Evolutionary conservation across 2,329 filamentous ascomycete genomes (phyloP).

Genomic region (Metarhizium album): DNA sequence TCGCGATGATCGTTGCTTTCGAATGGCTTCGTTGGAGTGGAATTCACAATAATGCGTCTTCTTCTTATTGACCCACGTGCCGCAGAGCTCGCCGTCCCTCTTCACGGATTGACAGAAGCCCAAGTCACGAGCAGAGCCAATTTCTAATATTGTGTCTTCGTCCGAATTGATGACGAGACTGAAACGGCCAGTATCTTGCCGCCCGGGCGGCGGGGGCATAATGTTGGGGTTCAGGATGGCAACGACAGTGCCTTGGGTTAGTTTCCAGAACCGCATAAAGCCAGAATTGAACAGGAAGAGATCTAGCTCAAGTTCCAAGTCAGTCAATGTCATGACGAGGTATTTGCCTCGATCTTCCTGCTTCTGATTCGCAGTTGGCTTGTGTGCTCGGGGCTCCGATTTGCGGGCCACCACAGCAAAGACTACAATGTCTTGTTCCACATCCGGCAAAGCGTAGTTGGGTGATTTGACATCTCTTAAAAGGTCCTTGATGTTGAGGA

Average conservation of each 20-base stretch:
- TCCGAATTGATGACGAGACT: slow-evolving; percentile 76
- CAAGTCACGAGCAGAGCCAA: slow-evolving; percentile 75
- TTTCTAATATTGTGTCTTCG: slow-evolving; percentile 80
- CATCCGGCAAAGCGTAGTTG: slow-evolving; percentile 66
- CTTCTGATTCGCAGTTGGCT: slow-evolving; percentile 31
- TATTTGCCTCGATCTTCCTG: slow-evolving; percentile 65
- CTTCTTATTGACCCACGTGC: slow-evolving; percentile 75
- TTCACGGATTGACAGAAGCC: slow-evolving; percentile 79
- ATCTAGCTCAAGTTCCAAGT: slow-evolving; percentile 84
- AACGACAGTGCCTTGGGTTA: slow-evolving; percentile 82
- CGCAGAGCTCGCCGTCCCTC: slow-evolving; percentile 74
- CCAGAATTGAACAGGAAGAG: slow-evolving; percentile 86
- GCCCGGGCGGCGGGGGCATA: slow-evolving; percentile 72
- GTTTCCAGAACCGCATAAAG: slow-evolving; percentile 87
- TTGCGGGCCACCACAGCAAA: slow-evolving; percentile 83
- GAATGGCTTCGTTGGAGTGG: slow-evolving; percentile 73
- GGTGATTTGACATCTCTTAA: slow-evolving; percentile 73
- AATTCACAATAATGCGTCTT: slow-evolving; percentile 90
- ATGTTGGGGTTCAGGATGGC: slow-evolving; percentile 87
- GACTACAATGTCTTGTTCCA: slow-evolving; percentile 82
- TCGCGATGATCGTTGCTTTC: slow-evolving; percentile 52
- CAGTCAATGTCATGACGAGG: slow-evolving; percentile 81
- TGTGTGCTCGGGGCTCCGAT: slow-evolving; percentile 62
- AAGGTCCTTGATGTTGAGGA: slow-evolving; percentile 69
- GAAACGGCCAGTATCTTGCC: slow-evolving; percentile 71